A percentile compares a stretch with the other conserved stretches of the same genome.
Evolutionary conservation across 371 early-diverging fungal genomes (phyloP).

Genomic region (Mucor indicus): DNA sequence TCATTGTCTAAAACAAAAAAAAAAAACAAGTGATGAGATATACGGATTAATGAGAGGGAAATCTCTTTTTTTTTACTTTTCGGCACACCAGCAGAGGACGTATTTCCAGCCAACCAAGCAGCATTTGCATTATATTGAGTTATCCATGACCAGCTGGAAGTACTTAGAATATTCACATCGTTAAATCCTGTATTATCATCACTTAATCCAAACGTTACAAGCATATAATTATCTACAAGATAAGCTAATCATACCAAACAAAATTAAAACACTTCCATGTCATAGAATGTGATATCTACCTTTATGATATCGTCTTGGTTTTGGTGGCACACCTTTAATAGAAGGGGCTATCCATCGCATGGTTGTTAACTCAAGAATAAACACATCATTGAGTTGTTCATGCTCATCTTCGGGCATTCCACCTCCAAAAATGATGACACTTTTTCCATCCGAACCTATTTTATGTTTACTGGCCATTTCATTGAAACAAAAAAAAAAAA

Average conservation of each 20-base stretch:
- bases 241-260: too few species aligned
- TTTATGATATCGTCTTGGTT: slow-evolving; percentile 41
- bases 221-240: slow-evolving; percentile 22
- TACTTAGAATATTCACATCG: slow-evolving; percentile 25
- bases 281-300: too few species aligned
- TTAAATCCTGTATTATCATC: slow-evolving; percentile 15
- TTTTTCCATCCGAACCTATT: slow-evolving; percentile 18
- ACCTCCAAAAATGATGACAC: slow-evolving; percentile 41
- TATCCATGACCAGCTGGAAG: slow-evolving; percentile 29
- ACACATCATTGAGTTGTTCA: slow-evolving; percentile 33
- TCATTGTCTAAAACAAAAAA: slow-evolving; percentile 1
- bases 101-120: slow-evolving; percentile 11
- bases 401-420: slow-evolving; percentile 20
- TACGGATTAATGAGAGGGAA: too few species aligned
- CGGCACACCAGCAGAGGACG: neutral
- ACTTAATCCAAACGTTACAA: slow-evolving; percentile 29
- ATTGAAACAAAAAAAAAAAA: neutral
- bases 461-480: too few species aligned
- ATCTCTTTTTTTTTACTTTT: too few species aligned
- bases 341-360: slow-evolving; percentile 41
- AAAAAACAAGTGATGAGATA: neutral
- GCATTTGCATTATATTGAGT: slow-evolving; percentile 25
- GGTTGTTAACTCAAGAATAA: slow-evolving; percentile 29
- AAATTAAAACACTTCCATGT: too few species aligned
- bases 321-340: slow-evolving; percentile 31